Evolutionary conservation across 2,329 filamentous ascomycete species (phyloP), one percentile per base, ranked within the genome.

Genomic region (Xylariaceae sp.): DNA sequence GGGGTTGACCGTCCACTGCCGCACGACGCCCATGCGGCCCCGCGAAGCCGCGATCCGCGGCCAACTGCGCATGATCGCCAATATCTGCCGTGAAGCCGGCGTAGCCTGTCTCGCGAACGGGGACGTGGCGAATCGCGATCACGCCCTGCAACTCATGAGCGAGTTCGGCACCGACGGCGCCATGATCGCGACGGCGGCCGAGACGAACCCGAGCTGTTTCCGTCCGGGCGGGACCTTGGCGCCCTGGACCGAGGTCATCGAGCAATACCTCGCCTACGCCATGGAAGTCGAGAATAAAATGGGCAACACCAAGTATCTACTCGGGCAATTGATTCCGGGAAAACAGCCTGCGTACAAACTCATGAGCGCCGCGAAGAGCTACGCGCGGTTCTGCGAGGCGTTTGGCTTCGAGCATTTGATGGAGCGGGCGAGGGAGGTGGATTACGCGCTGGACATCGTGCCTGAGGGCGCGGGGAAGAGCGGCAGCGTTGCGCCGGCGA

Each of bases 71-170:
- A 95, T 96, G 88, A 80, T 99, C 46, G 87, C 82, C 0, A 76
- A 84, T 4, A 78, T 96, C 1, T 99, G 94, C 67, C 85, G 81
- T 60, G 85, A 91, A 61, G 85, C 85, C 8, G 92, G 92, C 31
- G 91, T 99, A 2, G 91, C 92, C 6, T 96, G 92, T 67, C 73
- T 97, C 41, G 91, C 97, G 85, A 99, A 99, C 67, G 94, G 94
- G 47, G 94, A 99, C 66, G 91, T 99, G 0, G 83, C 80, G 52
- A 83, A 77, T 39, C 82, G 88, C 52, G 87, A 89, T 49, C 77
- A 95, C 56, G 92, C 85, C 0, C 67, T 88, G 6, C 69, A 76
- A 56, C 77, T 99, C 5, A 86, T 91, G 58, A 66, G 80, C 30
- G 87, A 96, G 68, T 96, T 82, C 67, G 86, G 85, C n/a, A 88